Conservation (phyloP, 495 filamentous ascomycete species). For the Xylaria cubensis region DNA sequence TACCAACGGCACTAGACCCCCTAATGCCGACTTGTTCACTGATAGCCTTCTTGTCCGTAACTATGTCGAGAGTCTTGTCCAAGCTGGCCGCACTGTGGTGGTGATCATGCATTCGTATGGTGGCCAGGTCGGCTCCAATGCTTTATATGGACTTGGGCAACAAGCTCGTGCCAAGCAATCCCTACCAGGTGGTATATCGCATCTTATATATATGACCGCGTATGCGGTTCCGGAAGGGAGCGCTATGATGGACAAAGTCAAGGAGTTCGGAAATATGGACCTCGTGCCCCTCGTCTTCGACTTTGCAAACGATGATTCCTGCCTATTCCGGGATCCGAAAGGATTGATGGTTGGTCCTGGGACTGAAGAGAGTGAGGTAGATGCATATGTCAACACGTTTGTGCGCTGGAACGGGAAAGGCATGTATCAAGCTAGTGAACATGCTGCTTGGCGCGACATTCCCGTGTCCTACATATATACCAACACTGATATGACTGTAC, state of each 20-base stretch:
- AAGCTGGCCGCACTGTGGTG: conserved; percentile 34
- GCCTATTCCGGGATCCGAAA: conserved; percentile 36
- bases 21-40: conserved; percentile 38
- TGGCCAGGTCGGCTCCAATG: conserved; percentile 43
- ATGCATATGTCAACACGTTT: conserved; percentile 34
- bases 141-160: conserved; percentile 35
- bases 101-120: conserved; percentile 48
- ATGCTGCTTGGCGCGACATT: conserved; percentile 47
- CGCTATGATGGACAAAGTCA: conserved; percentile 40
- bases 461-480: conserved; percentile 47
- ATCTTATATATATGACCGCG: conserved; percentile 44
- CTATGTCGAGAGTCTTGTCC: conserved; percentile 37
- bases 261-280: conserved; percentile 38
- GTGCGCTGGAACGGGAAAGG: conserved; percentile 41
- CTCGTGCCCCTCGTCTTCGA: conserved; percentile 42
- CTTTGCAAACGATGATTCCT: conserved; percentile 39
- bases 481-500: conserved; percentile 44
- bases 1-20: conserved; percentile 31
- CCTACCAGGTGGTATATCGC: conserved; percentile 35
- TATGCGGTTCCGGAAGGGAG: conserved; percentile 34
- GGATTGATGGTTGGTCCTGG: conserved; percentile 4
- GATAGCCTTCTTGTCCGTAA: conserved; percentile 37
- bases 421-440: conserved; percentile 34
- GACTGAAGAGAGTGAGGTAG: conserved; percentile 17
- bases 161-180: conserved; percentile 15